A percentile compares a stretch with the other conserved stretches of the same genome.
phyloP scores from a whole-genome alignment of 1,284 basidiomycete genomes.

The Ceratobasidium sp. region DNA sequence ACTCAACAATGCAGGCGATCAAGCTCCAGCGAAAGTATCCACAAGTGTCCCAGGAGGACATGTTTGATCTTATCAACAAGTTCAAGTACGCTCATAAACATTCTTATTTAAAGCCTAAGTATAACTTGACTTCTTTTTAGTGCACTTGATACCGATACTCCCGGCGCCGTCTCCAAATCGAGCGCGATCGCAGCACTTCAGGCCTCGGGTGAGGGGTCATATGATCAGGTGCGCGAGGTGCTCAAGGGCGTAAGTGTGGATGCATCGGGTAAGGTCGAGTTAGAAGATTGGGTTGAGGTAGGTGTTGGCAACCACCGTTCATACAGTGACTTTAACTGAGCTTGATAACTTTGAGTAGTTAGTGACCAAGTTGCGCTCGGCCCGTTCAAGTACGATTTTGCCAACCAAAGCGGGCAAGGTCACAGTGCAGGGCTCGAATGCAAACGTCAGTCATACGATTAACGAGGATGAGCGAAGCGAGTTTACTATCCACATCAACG shows the following conservation, averaged over 20 bases:
- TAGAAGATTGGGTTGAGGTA: conserved; percentile 98
- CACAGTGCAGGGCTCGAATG: conserved; percentile 94
- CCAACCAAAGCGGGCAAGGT: conserved; percentile 88
- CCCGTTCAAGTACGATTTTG: conserved; percentile 69
- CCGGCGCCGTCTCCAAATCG: conserved; percentile 88
- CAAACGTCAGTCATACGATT: conserved; percentile 97
- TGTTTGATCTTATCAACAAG: conserved; percentile 91
- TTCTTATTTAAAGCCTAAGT: conserved; percentile 9
- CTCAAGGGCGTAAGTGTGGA: conserved; percentile 96
- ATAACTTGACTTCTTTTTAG: conserved; percentile 61
- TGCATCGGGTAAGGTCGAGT: conserved; percentile 94
- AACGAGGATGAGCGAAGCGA: conserved; percentile 97
- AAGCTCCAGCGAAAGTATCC: conserved; percentile 95
- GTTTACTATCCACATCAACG: conserved; percentile 98
- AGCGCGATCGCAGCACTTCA: conserved; percentile 84
- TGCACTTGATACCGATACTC: conserved; percentile 85
- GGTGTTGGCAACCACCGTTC: conserved; percentile 52
- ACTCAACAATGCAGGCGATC: conserved; percentile 79
- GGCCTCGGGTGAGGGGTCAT: conserved; percentile 82
- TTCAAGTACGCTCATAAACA: conserved; percentile 83
- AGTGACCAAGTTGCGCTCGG: conserved; percentile 82
- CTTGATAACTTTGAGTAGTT: conserved; percentile 65
- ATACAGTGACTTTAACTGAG: not conserved
- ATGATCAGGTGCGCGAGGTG: conserved; percentile 91
- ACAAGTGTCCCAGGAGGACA: conserved; percentile 91